Percentiles rank a stretch among this genome's conserved stretches.
These are phyloP conservation scores for Ceratocystiopsis sp. DNA, from an alignment of 2,329 filamentous ascomycete genomes.

Conservation along the genomic window DNA sequence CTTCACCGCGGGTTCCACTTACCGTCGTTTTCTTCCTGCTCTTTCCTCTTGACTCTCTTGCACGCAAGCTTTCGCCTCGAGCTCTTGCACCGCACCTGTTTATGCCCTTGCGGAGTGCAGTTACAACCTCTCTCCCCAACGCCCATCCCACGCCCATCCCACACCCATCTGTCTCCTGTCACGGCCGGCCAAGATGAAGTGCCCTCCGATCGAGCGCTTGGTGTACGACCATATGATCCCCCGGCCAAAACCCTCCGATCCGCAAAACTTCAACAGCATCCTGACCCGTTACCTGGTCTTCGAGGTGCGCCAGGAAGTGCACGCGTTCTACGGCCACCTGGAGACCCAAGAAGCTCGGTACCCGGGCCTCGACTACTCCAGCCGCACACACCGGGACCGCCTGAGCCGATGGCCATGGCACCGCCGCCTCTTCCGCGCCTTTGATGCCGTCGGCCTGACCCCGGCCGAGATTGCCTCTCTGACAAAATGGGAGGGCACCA, in stretches of 20 bases:
- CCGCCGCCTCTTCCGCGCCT: conserved; percentile 56
- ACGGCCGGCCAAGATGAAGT: conserved; percentile 41
- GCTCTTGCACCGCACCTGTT: no score
- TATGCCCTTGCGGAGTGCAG: no score
- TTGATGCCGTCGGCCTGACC: conserved; percentile 53
- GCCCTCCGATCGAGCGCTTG: conserved; percentile 51
- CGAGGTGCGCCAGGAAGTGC: conserved; percentile 64
- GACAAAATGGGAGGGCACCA: conserved; percentile 70
- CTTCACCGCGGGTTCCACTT: not conserved
- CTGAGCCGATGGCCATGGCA: conserved; percentile 64
- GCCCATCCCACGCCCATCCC: no score
- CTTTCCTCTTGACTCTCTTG: not conserved
- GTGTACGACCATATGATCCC: conserved; percentile 62
- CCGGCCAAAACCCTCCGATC: conserved; percentile 48
- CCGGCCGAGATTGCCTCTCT: conserved; percentile 50
- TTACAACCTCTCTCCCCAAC: no score
- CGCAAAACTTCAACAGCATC: conserved; percentile 52
- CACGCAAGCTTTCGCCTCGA: not conserved
- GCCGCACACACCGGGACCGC: conserved; percentile 58
- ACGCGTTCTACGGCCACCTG: conserved; percentile 63
- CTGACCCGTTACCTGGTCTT: conserved; percentile 55
- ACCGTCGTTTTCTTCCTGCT: not conserved
- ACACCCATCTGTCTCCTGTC: not conserved
- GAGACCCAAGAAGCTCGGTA: conserved; percentile 69
- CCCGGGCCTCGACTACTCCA: conserved; percentile 62